Evolutionary conservation across 352 stramenopile species (phyloP).

Genomic region (Thalassiosira ordinaria): DNA sequence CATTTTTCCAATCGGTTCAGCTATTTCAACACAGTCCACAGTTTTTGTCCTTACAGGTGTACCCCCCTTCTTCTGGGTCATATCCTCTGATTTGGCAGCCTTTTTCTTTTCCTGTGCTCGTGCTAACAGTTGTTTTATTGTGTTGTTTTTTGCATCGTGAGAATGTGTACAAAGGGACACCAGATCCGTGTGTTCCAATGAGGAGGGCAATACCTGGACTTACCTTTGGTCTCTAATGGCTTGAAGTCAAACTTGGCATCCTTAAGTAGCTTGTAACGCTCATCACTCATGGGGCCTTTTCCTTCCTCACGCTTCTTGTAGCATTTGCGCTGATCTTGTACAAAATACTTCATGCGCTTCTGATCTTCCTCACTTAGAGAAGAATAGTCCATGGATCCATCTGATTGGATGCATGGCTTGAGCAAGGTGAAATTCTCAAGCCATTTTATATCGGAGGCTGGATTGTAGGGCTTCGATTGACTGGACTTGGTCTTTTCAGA

Average conservation of each 20-base stretch:
- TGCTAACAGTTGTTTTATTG: background rate
- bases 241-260: slow-evolving; percentile 40
- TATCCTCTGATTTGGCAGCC: background rate
- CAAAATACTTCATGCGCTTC: slow-evolving; percentile 47
- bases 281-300: slow-evolving; percentile 33
- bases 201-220: background rate
- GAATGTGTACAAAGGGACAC: background rate
- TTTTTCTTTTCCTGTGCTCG: slow-evolving; percentile 4
- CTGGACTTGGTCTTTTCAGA: background rate
- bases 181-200: too few species aligned
- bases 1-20: slow-evolving; percentile 7
- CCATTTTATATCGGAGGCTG: slow-evolving; percentile 27
- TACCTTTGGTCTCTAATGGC: slow-evolving; percentile 32
- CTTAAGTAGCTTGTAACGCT: slow-evolving; percentile 19
- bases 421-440: slow-evolving; percentile 41
- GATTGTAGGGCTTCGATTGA: background rate
- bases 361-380: slow-evolving; percentile 33
- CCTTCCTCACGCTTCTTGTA: slow-evolving; percentile 33
- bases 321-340: slow-evolving; percentile 41
- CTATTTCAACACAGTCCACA: slow-evolving; percentile 18
- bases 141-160: background rate
- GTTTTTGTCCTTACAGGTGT: slow-evolving; percentile 9
- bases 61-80: slow-evolving; percentile 16
- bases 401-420: slow-evolving; percentile 28
- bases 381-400: slow-evolving; percentile 45